Base-by-base conservation (phyloP, 2,329 filamentous ascomycete genomes). In the Colletotrichum trifolii region DNA sequence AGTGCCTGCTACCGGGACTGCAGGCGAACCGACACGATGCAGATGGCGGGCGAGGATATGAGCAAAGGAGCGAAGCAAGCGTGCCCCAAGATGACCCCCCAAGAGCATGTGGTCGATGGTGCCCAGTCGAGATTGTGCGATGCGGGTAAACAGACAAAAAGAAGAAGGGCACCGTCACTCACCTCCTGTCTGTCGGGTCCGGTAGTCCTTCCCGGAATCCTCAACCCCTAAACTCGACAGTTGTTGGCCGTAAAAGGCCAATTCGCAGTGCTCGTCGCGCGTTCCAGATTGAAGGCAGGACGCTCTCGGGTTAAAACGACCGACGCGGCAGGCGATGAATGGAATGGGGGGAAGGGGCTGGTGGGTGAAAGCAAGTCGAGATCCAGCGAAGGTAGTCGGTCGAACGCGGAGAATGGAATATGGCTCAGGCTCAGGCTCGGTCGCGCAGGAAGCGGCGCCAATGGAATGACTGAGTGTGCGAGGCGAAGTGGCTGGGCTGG, bases 161-260 rank as follows among this genome's bases (percentile, higher is more conserved):
- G 53, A 43, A 47, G 62, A 53, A 52, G 25, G 39, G 45, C 45
- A 53, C 43, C 63, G 38, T 66, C 63, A 66, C 63, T 66, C 42
- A 66, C 63, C 63, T 66, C 63, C 63, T 63, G 56, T 66, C 59
- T 57, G 34, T 46, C 42, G 63, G 58, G 52, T 57, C 58, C 63
- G 58, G 63, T 64, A 67, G 62, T 69, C 62, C 67, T 69, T 63
- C 67, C 67, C 68, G 58, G 64, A 67, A 70, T 62, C 69, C 67
- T 62, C 70, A 67, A 68, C 67, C 70, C 70, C 73, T 69, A 68
- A 67, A 69, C 64, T 66, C 71, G 73, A 69, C 60, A 64, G 62
- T 63, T 66, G 59, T 71, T 61, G 70, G 70, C 73, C 72, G 67
- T 67, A 63, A 48, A 63, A 72, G 73, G 71, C 69, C 69, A 61